These are phyloP conservation scores for Chrysoporthe austroafricana DNA, from an alignment of 2,329 filamentous ascomycete genomes.

Conservation along the genomic window DNA sequence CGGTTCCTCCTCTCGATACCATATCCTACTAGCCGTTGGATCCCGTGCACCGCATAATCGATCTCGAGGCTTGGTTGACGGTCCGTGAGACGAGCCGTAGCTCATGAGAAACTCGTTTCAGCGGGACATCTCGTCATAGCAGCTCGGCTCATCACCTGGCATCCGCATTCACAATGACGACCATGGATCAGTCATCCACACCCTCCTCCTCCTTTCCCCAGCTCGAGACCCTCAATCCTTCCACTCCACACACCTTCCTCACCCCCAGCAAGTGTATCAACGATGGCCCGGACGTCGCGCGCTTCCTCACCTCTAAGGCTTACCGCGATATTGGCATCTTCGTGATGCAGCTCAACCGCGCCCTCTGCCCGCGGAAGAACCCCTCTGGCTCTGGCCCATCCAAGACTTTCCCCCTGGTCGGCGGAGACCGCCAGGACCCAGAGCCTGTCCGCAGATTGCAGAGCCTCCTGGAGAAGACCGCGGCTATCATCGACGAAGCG, in stretches of 20 bases:
- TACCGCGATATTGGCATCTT: conserved; percentile 89
- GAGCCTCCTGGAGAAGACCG: conserved; percentile 66
- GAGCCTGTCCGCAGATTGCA: conserved; percentile 67
- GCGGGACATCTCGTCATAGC: neutral
- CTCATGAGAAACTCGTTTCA: neutral
- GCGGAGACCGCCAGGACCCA: conserved; percentile 48
- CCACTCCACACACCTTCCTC: conserved; percentile 60
- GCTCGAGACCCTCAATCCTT: conserved; percentile 54
- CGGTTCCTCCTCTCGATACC: neutral
- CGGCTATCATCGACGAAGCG: conserved; percentile 71
- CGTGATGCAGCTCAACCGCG: conserved; percentile 84
- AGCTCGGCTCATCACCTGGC: neutral
- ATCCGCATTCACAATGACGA: neutral
- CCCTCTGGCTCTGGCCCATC: conserved; percentile 41
- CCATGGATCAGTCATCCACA: neutral
- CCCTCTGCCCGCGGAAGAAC: conserved; percentile 73
- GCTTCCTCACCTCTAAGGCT: conserved; percentile 79
- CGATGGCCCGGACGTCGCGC: conserved; percentile 78
- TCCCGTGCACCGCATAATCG: neutral
- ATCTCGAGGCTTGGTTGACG: neutral
- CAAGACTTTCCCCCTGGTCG: conserved; percentile 50
- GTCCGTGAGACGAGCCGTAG: neutral
- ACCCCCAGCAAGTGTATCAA: conserved; percentile 81
- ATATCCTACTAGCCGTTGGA: neutral
- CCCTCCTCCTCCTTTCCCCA: conserved; percentile 35